A percentile compares a stretch with the other conserved stretches of the same genome.
Conservation (phyloP, 768 basidiomycete species). For the Fibroporia radiculosa region DNA sequence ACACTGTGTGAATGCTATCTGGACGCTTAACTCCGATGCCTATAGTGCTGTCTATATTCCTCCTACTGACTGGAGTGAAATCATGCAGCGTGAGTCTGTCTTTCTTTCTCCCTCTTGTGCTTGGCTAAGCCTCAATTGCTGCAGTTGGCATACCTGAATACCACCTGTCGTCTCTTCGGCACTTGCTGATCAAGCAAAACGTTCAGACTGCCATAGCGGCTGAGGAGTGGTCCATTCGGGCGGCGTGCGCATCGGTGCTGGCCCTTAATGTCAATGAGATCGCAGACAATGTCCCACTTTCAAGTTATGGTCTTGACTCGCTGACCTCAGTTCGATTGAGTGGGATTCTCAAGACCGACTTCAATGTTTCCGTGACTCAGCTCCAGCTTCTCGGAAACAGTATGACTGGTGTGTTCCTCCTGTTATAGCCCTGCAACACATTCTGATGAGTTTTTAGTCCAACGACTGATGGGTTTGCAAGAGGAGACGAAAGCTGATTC, state of each 20-base stretch:
- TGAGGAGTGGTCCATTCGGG: conserved; percentile 4
- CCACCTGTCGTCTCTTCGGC: not conserved
- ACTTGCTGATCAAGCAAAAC: conserved; percentile 6
- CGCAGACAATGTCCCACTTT: conserved; percentile 4
- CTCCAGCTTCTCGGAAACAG: conserved; percentile 3
- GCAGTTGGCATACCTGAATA: conserved; percentile 5
- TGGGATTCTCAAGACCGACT: conserved; percentile 2
- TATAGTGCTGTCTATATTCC: conserved; percentile 4
- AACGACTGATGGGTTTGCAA: conserved; percentile 1
- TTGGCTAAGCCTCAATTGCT: not conserved
- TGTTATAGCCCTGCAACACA: not conserved
- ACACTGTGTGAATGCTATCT: conserved; percentile 9
- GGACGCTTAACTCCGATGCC: conserved; percentile 1
- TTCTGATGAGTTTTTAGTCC: not conserved
- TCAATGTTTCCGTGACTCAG: conserved; percentile 3
- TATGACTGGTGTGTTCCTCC: conserved; percentile 5
- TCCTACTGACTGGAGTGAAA: conserved; percentile 4
- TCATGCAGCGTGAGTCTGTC: not conserved
- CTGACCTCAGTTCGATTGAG: conserved; percentile 7
- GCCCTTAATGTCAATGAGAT: conserved; percentile 2
- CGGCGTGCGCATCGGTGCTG: conserved; percentile 4
- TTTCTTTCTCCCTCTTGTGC: not conserved
- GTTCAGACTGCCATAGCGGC: not conserved
- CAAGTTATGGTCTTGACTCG: conserved; percentile 6
- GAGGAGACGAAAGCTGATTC: conserved; percentile 2